These are phyloP conservation scores for Cydonia oblonga DNA, from an alignment of 331 rosid genomes.

Conservation along the genomic window DNA sequence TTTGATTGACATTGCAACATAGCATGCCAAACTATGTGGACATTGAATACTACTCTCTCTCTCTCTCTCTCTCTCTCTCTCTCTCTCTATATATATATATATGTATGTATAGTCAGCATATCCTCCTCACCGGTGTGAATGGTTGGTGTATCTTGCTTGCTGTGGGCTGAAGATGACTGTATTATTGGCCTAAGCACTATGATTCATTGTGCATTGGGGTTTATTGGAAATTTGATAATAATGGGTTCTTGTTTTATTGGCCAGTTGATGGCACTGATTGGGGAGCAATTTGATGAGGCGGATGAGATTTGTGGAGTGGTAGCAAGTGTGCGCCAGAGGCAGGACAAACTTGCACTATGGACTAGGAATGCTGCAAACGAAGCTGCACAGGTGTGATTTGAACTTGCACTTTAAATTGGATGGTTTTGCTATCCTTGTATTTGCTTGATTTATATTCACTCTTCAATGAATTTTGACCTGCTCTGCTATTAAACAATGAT, in stretches of 20 bases:
- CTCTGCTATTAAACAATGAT: neutral
- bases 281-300: constrained; percentile 87
- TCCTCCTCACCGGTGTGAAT: neutral
- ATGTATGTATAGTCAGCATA: neutral
- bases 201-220: neutral
- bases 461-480: neutral
- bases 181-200: neutral
- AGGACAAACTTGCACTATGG: constrained; percentile 87
- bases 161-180: neutral
- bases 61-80: too few relatives aligned
- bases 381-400: constrained; percentile 69
- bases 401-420: neutral
- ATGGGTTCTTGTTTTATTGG: neutral
- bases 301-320: constrained; percentile 95
- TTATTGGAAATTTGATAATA: neutral
- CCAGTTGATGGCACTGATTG: constrained; percentile 90
- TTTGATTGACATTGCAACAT: neutral
- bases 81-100: too few relatives aligned
- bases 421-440: neutral
- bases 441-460: neutral
- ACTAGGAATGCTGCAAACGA: constrained; percentile 91
- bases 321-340: constrained; percentile 90
- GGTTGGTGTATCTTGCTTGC: neutral
- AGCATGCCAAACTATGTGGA: neutral
- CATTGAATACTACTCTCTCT: neutral